Evolutionary conservation across 2,329 filamentous ascomycete species (phyloP), one percentile per base, ranked within the genome.

Genomic region (Torrubiellomyces zombiae): DNA sequence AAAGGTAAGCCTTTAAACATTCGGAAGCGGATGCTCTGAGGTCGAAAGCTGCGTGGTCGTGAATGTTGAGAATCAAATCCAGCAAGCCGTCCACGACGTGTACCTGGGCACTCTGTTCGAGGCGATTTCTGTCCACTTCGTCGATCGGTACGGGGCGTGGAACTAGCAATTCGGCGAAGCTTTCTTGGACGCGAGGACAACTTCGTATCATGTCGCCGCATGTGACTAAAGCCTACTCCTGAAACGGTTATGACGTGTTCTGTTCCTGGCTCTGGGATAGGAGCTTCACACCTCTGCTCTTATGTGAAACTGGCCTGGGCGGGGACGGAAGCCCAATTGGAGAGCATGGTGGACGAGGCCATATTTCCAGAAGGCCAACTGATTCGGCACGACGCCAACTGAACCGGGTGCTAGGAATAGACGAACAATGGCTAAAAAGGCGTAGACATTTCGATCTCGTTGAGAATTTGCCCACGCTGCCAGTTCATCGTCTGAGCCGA

Each of bases 81-180:
- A 98, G 60, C 11, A 98, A 59, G 2, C 81, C 89, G 48, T 95
- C 86, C 40, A 98, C 93, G 16, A 98, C 82, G 50, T 92, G 93
- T 17, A 86, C 71, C 28, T 67, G 67, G 9, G 61, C 53, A 7
- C 60, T 48, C 8, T 14, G n/a, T n/a, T 59, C 62, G 31, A 70
- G 69, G 4, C 49, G 20, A 22, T 57, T 51, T 16, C 53, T 57
- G 30, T 55, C 52, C 24, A 37, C 37, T 7, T 43, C 37, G 22
- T 45, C 38, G 17, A 34, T 23, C 16, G 60, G 55, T 23, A 68
- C 44, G 7, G 75, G 63, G 15, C 70, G 64, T 9, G 62, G 62
- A 3, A 95, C 82, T 39, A 81, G 77, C 21, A 92, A 63, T 40
- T 89, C 78, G 4, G 83, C 86, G 46, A 98, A 95, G 23, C 64